Evolutionary conservation across 768 basidiomycete genomes (phyloP), one percentile per base, ranked within the genome.

Genomic region (Imleria badia): DNA sequence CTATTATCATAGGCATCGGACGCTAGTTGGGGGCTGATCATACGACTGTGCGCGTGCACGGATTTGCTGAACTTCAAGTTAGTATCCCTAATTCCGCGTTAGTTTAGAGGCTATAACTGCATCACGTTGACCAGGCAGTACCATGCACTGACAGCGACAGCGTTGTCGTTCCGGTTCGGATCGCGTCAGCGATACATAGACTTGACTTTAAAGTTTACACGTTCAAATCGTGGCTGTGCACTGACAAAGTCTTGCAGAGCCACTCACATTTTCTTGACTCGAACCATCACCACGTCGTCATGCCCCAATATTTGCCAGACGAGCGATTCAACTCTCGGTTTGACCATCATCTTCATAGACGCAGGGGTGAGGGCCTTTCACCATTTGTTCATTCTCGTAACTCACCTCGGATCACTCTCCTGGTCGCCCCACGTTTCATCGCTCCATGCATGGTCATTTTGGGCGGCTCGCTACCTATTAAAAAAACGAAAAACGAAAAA

Each of bases 321-420:
- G 51, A 45, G 15, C 58, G 19, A n/a, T 23, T 54, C n/a, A 39
- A 48, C 22, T 22, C 45, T 9, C 54, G 44, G 45, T 60, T 55
- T 29, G 52, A 61, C 33, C 45, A 41, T 45, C 43, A 41, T 45
- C 34, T 40, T 34, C 44, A 58, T 23, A 57, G 50, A 39, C 64
- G 56, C 46, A 60, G 41, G 60, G 68, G 69, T 69, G 60, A 66
- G 69, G 55, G 60, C 6, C 9, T 57, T 34, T 56, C 2, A 49
- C 9, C 17, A 1, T 33, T 2, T 22, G 17, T n/a, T 5, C 14
- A 29, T 56, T 54, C 56, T 29, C 49, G 48, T 57, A 57, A 56
- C 68, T 69, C 62, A 69, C 52, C 44, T 59, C 49, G 48, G 52
- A 34, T 52, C 39, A 42, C 45, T 48, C 55, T 71, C 62, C 53